Evolutionary conservation across 352 stramenopile genomes (phyloP), one percentile per base, ranked within the genome.

Genomic region (Phytophthora pini): DNA sequence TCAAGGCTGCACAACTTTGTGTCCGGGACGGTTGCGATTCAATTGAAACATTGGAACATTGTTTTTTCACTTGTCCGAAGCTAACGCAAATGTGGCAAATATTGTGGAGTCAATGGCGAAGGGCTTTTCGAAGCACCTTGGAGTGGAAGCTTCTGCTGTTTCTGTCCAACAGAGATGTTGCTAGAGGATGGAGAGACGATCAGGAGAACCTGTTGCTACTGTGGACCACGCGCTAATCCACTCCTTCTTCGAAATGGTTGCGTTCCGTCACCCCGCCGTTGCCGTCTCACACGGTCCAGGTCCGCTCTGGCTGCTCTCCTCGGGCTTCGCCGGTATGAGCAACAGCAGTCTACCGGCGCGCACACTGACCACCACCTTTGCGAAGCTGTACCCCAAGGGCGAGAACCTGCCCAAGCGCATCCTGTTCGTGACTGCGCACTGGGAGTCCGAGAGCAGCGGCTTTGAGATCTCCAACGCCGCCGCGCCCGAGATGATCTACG

Each of bases 401-500:
- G 78, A 40, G 13, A 59, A 70, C 48, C 60, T 87, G 38, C 82
- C 82, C 24, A 82, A 76, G 65, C 77, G 74, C 24, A 90, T 97
- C 61, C 70, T 98, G 34, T 75, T 97, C n/a, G 66, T 97, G 34
- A 89, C 82, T 13, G 92, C 88, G 24, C 92, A 98, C 62, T 97
- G 83, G 81, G 87, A 97, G 66, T 72, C 61, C 5, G 53, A 71
- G 13, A 53, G 47, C 22, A 50, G 39, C n/a, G 44, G 56, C 11
- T 75, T 78, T 7, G 70, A 78, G 40, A 88, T 86, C 67, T 81
- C 77, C 38, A 82, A 82, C 29, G 48, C 74, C 8, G 76, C 81
- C 20, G 49, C 64, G 1, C 82, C 82, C 13, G 48, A 68, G 3
- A 76, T 98, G 49, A 65, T 96, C 36, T 98, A 83, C 73, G 93